Percentiles rank a stretch among this genome's conserved stretches.
Evolutionary conservation across 257 asterid genomes (phyloP).

Genomic region (Ocimum tenuiflorum): DNA sequence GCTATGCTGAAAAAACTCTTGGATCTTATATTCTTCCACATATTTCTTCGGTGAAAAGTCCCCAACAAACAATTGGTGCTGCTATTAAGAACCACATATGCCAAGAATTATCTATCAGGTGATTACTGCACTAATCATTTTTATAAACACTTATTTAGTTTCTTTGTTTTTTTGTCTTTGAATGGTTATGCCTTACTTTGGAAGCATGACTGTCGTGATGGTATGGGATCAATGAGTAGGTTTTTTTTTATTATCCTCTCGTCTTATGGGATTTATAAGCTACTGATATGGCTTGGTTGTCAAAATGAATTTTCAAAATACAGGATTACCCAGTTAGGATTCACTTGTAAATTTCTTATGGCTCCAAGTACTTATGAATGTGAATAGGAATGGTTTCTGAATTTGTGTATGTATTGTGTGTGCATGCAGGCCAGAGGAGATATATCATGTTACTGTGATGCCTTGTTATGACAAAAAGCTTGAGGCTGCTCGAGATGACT

Average conservation of each 20-base stretch:
- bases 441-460: conserved; percentile 96
- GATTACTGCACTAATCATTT: conserved; percentile 10
- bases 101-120: conserved; percentile 61
- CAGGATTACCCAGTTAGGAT: neutral
- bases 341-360: neutral
- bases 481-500: conserved; percentile 94
- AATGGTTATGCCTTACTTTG: neutral
- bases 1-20: conserved; percentile 97
- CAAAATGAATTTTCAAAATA: too few relatives aligned
- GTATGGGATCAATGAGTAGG: conserved; percentile 9
- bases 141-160: neutral
- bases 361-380: neutral
- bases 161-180: neutral
- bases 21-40: conserved; percentile 88
- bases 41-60: conserved; percentile 94
- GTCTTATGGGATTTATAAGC: neutral
- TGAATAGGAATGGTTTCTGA: conserved; percentile 18
- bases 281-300: neutral
- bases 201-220: neutral
- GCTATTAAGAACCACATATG: conserved; percentile 59
- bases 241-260: neutral
- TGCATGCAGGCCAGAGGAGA: conserved; percentile 68
- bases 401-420: conserved; percentile 11
- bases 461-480: conserved; percentile 99
- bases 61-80: conserved; percentile 92